phyloP scores from a whole-genome alignment of 73 alveolate species.

The Paramecium tetraurelia region DNA sequence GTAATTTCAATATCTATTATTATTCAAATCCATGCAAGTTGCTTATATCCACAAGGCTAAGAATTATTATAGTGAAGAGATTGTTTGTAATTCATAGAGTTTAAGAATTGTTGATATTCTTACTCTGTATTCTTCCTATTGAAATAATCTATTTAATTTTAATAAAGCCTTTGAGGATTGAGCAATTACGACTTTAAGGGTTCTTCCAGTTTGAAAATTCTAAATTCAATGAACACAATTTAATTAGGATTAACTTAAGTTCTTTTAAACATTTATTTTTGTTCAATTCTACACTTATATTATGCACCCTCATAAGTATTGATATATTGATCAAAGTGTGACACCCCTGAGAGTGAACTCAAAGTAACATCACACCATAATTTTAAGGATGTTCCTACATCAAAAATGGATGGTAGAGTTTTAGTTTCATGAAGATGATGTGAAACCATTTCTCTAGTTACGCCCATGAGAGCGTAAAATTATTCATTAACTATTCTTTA shows the following conservation, averaged over 20 bases:
- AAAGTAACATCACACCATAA: conserved; percentile 1
- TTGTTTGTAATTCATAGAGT: neutral
- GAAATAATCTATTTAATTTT: conserved; percentile 3
- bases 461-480: neutral
- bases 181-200: neutral
- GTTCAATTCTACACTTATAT: neutral
- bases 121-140: neutral
- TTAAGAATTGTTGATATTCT: neutral
- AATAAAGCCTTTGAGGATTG: neutral
- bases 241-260: neutral
- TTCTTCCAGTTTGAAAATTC: conserved; percentile 19
- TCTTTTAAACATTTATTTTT: neutral
- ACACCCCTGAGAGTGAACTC: neutral
- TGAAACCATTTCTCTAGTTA: conserved; percentile 26
- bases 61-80: neutral
- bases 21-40: neutral
- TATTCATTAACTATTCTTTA: conserved; percentile 14
- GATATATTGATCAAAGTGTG: neutral
- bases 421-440: conserved; percentile 25
- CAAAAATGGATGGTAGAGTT: conserved; percentile 32
- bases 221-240: conserved; percentile 29
- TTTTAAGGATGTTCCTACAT: neutral
- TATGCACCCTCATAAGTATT: conserved; percentile 26
- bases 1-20: neutral
- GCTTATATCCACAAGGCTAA: conserved; percentile 33